phyloP scores from a whole-genome alignment of 192 early-diverging fungal genomes.

The Obelidium mucronatum region DNA sequence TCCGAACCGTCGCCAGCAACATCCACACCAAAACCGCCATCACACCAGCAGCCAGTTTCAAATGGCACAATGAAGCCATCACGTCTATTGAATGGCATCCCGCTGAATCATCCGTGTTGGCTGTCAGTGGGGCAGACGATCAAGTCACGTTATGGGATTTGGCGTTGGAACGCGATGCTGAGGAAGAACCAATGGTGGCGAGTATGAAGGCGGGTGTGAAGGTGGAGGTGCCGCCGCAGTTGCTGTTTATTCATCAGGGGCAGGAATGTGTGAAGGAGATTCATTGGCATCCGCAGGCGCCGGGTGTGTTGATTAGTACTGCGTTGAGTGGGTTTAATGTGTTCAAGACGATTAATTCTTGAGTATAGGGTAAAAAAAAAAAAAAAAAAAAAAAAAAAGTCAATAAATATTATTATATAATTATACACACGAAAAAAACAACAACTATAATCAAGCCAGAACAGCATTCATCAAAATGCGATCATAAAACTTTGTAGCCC shows the following conservation, averaged over 20 bases:
- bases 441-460: no score
- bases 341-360: constrained; percentile 91
- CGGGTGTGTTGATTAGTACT: constrained; percentile 90
- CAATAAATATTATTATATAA: no score
- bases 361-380: no score
- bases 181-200: constrained; percentile 74
- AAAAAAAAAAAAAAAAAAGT: no score
- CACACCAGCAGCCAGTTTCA: constrained; percentile 88
- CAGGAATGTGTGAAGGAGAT: constrained; percentile 94
- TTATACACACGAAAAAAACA: no score
- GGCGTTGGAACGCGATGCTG: constrained; percentile 93
- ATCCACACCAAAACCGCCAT: constrained; percentile 49
- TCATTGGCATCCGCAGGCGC: constrained; percentile 95
- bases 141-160: constrained; percentile 98
- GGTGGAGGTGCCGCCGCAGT: constrained; percentile 89
- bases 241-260: constrained; percentile 86
- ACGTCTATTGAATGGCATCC: constrained; percentile 99
- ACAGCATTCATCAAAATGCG: neutral
- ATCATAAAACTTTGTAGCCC: neutral
- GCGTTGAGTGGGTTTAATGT: constrained; percentile 91
- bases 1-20: constrained; percentile 67
- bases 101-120: constrained; percentile 88
- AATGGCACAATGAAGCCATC: constrained; percentile 91
- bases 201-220: constrained; percentile 46
- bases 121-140: constrained; percentile 91